These are phyloP conservation scores for Leptographium wingfieldii DNA, from an alignment of 2,329 filamentous ascomycete genomes.

Conservation along the genomic window DNA sequence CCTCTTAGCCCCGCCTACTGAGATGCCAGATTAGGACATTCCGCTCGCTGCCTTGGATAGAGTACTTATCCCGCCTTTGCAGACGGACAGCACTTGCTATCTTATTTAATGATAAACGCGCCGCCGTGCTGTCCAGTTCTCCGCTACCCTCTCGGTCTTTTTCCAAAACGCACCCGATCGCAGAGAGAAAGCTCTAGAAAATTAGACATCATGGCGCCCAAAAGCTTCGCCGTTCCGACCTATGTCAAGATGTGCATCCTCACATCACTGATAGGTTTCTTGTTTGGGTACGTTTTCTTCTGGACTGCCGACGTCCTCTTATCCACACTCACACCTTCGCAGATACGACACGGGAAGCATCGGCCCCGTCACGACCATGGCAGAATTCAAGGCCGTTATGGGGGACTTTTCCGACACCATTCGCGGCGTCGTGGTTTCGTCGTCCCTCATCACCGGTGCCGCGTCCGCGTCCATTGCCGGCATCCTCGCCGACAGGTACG, in stretches of 20 bases:
- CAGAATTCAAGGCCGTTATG: conserved; percentile 34
- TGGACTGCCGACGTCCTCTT: too few species aligned
- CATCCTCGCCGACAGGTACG: conserved; percentile 38
- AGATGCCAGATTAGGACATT: not conserved
- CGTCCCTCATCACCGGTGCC: conserved; percentile 45
- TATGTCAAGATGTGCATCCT: not conserved
- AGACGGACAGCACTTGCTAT: not conserved
- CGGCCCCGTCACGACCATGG: conserved; percentile 47
- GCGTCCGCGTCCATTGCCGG: conserved; percentile 47
- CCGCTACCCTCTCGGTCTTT: not conserved
- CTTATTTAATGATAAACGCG: too few species aligned
- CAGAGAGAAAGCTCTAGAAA: too few species aligned
- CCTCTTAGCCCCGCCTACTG: not conserved
- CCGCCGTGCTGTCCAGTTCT: too few species aligned
- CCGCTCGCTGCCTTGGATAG: not conserved
- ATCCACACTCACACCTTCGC: not conserved
- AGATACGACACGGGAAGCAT: conserved; percentile 35
- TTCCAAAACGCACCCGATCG: too few species aligned
- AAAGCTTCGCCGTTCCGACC: not conserved
- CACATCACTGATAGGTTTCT: not conserved
- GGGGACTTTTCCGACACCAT: conserved; percentile 40
- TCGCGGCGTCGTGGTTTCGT: conserved; percentile 47
- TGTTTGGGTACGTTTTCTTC: not conserved
- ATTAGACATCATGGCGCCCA: not conserved
- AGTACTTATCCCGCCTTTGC: not conserved